Evolutionary conservation across 202 grass and related monocot genomes (phyloP), one percentile per base, ranked within the genome.

Genomic region (Panicum virgatum): DNA sequence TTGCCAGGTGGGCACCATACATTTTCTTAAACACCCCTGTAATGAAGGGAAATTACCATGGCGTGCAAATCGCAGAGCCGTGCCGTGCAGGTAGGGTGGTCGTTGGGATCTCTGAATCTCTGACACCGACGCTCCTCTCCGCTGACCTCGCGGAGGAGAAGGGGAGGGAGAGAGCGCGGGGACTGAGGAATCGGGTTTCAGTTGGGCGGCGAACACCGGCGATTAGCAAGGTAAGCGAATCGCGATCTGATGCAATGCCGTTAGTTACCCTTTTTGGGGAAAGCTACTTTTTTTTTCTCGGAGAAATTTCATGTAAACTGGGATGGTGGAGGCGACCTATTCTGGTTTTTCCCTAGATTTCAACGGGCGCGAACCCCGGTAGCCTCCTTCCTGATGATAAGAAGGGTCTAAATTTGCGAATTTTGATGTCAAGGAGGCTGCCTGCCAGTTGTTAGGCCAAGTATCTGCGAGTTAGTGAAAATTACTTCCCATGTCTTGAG

Each of bases 141-240:
- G 22, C 68, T 57, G 13, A 12, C 53, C 4, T 53, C 25, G 20
- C 27, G 19, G 25, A 18, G 2, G 19, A 29, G 23, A 29, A 15
- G 25, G 54, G 15, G 32, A 37, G 29, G 18, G 7, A 14, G 6
- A 40, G 7, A 48, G 25, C 3, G n/a, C 20, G 30, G 23, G 40
- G 18, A 7, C 23, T 45, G 25, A 15, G 44, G 30, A 42, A 12
- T n/a, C 9, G 8, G 74, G 56, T 16, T 67, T 16, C 75, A 23
- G 45, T 79, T 26, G 4, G n/a, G 19, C 44, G 19, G 25, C 23
- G 30, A 70, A 0, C 1, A 5, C 11, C 8, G 3, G 44, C 43
- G 8, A 5, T 13, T 45, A 0, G 14, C 19, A 37, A 71, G 72
- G 87, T 85, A 72, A 45, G 66, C 79, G 23, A 57, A n/a, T 29